phyloP scores from a whole-genome alignment of 2,329 filamentous ascomycete species.

The Curvularia spicifera region DNA sequence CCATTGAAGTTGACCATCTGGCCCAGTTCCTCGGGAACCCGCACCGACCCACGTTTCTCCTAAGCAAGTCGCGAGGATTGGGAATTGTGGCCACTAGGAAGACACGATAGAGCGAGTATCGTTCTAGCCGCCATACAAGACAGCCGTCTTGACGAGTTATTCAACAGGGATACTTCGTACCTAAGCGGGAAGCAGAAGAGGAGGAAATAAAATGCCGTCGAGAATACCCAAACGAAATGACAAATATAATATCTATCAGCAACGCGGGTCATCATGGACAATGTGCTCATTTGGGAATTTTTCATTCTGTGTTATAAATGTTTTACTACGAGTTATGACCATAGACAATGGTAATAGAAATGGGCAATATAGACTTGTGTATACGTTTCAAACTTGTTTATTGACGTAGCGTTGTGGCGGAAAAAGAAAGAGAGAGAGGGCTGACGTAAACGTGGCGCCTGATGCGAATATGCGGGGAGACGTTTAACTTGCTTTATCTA shows the following conservation, averaged over 20 bases:
- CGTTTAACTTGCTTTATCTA: no score
- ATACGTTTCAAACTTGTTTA: background rate
- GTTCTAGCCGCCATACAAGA: background rate
- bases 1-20: background rate
- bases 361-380: background rate
- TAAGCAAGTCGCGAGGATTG: background rate
- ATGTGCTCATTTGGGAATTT: background rate
- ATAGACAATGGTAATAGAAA: background rate
- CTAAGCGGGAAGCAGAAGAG: background rate
- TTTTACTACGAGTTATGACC: background rate
- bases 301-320: background rate
- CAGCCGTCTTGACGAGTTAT: background rate
- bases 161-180: background rate
- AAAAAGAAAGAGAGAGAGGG: background rate
- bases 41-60: background rate
- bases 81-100: background rate
- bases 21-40: background rate
- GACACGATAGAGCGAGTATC: background rate
- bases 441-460: no score
- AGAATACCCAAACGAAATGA: background rate
- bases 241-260: background rate
- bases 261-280: background rate
- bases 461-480: no score
- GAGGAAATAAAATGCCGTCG: background rate
- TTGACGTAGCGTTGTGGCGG: background rate